Evolutionary conservation across 352 stramenopile genomes (phyloP).

Genomic region (Phytophthora melonis): DNA sequence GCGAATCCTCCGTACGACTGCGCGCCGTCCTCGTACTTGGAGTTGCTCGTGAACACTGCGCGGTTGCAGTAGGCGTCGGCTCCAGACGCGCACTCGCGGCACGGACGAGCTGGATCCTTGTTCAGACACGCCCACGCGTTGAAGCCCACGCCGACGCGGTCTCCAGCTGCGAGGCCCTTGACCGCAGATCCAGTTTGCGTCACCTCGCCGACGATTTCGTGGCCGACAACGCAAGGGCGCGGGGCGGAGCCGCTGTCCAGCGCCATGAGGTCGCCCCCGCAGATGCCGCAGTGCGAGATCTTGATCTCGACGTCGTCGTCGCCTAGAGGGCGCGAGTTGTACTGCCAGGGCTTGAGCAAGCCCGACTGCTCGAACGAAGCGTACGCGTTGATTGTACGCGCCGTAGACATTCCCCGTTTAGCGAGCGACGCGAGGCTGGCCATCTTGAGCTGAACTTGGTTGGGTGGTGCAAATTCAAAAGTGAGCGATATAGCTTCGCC

Average conservation of each 20-base stretch:
- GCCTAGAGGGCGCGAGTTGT: constrained; percentile 45
- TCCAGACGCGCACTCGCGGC: too few species aligned
- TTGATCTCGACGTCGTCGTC: constrained; percentile 55
- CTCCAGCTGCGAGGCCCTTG: too few species aligned
- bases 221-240: constrained; percentile 53
- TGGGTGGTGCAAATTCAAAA: not conserved
- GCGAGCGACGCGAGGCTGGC: not conserved
- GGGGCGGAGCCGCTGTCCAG: constrained; percentile 31
- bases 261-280: constrained; percentile 51
- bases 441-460: not conserved
- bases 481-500: not conserved
- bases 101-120: too few species aligned
- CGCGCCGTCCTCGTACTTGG: too few species aligned
- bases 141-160: too few species aligned
- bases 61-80: too few species aligned
- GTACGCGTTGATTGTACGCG: constrained; percentile 36
- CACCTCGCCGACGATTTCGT: constrained; percentile 22
- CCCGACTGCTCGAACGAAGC: constrained; percentile 38
- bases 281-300: constrained; percentile 65
- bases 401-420: constrained; percentile 3
- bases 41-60: too few species aligned
- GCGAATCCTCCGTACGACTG: too few species aligned
- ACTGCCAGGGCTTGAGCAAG: constrained; percentile 42
- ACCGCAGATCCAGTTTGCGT: too few species aligned
- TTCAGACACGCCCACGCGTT: too few species aligned